phyloP scores from a whole-genome alignment of 139 green algal genomes.

The Raphidocelis subcapitata region DNA sequence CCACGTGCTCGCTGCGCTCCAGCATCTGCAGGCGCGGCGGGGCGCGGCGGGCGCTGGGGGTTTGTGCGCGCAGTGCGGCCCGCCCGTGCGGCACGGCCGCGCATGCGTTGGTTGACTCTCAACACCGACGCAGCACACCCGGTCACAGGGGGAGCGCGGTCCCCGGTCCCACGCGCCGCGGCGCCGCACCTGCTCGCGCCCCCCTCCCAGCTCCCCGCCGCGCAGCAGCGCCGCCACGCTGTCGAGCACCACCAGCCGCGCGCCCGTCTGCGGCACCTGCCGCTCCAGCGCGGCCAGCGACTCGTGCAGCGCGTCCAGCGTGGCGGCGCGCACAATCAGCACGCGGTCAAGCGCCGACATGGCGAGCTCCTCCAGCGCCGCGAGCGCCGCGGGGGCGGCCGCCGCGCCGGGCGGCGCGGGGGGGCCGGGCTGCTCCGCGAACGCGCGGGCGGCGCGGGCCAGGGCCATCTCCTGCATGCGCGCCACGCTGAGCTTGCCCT shows the following conservation, averaged over 20 bases:
- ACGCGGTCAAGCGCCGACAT: constrained; percentile 44
- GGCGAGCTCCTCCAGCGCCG: constrained; percentile 18
- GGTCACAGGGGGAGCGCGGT: not conserved
- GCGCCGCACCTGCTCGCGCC: not conserved
- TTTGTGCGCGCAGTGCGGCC: not conserved
- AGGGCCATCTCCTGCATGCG: constrained; percentile 18
- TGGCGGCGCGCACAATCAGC: constrained; percentile 44
- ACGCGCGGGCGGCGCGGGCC: not conserved
- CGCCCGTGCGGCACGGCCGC: not conserved
- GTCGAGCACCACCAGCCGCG: constrained; percentile 78
- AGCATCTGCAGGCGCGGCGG: constrained; percentile 9
- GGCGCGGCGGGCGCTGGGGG: not conserved
- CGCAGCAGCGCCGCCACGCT: constrained; percentile 72
- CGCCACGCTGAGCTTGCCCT: constrained; percentile 69
- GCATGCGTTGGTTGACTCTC: not conserved
- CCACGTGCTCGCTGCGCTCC: constrained; percentile 56
- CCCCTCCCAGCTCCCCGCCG: constrained; percentile 27
- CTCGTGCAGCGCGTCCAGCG: constrained; percentile 30
- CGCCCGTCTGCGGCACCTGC: constrained; percentile 4
- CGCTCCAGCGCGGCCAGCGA: constrained; percentile 28
- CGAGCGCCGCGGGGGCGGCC: not conserved
- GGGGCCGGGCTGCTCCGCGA: not conserved
- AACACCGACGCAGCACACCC: not conserved
- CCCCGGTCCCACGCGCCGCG: too few species aligned
- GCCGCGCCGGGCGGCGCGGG: not conserved